These are phyloP conservation scores for Monosporozyma aerobia DNA, from an alignment of 805 yeast species.

Conservation along the genomic window DNA sequence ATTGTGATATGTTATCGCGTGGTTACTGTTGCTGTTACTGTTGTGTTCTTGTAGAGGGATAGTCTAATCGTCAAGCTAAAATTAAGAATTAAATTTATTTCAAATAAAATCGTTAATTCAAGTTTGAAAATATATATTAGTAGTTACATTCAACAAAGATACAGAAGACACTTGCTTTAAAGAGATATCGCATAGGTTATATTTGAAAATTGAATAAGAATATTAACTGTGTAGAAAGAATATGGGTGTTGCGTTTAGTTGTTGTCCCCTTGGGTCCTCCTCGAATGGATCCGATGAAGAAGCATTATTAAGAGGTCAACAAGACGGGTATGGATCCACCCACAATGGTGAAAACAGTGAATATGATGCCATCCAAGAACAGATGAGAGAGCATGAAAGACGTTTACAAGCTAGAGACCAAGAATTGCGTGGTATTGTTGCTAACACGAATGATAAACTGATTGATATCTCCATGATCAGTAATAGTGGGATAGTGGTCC, in stretches of 20 bases:
- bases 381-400: constrained; percentile 20
- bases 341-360: constrained; percentile 6
- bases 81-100: not conserved
- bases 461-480: constrained; percentile 31
- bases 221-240: no score
- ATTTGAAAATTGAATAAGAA: no score
- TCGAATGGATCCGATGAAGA: constrained; percentile 18
- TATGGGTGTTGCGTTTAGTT: constrained; percentile 27
- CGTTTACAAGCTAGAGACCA: constrained; percentile 18
- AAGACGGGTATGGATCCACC: constrained; percentile 18
- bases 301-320: constrained; percentile 21
- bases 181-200: no score
- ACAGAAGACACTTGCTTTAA: no score
- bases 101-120: not conserved
- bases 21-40: not conserved
- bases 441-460: constrained; percentile 27
- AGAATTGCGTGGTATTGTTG: constrained; percentile 25
- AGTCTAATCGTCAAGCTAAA: not conserved
- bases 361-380: constrained; percentile 14
- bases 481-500: constrained; percentile 28
- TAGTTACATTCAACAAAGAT: not conserved
- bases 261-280: constrained; percentile 11
- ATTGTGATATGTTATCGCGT: not conserved
- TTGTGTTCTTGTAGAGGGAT: not conserved
- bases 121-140: not conserved